A percentile compares a stretch with the other conserved stretches of the same genome.
Conservation (phyloP, 2,329 filamentous ascomycete genomes). For the Pseudopyricularia cyperi region DNA sequence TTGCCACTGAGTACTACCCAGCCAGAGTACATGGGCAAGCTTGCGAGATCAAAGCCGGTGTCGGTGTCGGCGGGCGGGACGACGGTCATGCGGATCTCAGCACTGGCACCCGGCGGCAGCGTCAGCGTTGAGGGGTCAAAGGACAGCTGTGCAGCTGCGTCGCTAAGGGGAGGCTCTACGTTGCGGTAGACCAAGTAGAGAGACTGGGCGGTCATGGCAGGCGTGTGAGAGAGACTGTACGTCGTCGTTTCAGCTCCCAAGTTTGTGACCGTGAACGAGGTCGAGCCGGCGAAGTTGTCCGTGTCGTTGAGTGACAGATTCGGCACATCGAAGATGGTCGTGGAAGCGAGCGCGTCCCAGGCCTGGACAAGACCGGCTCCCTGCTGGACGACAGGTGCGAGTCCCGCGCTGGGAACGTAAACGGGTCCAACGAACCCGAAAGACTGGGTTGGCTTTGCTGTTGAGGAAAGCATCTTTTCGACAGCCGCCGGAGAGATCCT, state of each 20-base stretch:
- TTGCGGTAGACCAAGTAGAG: slow-evolving; percentile 7
- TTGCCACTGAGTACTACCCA: slow-evolving; percentile 25
- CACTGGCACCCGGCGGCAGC: slow-evolving; percentile 9
- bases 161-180: not conserved
- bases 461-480: not conserved
- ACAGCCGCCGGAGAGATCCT: not conserved
- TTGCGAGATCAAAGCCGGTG: slow-evolving; percentile 1
- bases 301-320: slow-evolving; percentile 34
- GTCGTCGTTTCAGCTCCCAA: slow-evolving; percentile 18
- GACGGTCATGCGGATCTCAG: slow-evolving; percentile 13
- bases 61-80: slow-evolving; percentile 11
- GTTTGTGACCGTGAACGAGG: slow-evolving; percentile 13
- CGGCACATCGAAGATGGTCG: slow-evolving; percentile 19
- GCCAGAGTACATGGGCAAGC: slow-evolving; percentile 28
- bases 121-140: slow-evolving; percentile 1
- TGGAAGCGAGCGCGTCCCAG: slow-evolving; percentile 24
- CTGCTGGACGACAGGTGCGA: slow-evolving; percentile 22
- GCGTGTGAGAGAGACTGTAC: slow-evolving; percentile 22
- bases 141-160: not conserved
- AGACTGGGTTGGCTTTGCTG: not conserved
- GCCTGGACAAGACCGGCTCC: slow-evolving; percentile 29
- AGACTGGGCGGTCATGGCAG: slow-evolving; percentile 24
- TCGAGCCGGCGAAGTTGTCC: slow-evolving; percentile 32
- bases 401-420: slow-evolving; percentile 1
- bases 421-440: not conserved